phyloP scores from a whole-genome alignment of 106 monocot genomes.

The Platanthera zijinensis region DNA sequence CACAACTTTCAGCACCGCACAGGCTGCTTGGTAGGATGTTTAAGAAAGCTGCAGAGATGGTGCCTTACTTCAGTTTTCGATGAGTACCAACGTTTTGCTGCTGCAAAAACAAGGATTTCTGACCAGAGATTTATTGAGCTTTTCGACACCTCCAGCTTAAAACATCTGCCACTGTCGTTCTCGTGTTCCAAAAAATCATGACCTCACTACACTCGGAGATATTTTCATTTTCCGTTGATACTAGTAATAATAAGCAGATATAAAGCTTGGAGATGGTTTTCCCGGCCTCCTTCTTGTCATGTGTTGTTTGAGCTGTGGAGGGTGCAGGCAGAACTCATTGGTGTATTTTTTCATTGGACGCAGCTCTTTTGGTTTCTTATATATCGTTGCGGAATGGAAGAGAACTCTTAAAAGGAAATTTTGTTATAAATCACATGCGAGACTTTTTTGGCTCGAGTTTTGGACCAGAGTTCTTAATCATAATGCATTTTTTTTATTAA shows the following conservation, averaged over 20 bases:
- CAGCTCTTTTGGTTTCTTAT: no score
- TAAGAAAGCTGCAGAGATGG: slow-evolving; percentile 80
- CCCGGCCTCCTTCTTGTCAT: no score
- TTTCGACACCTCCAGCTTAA: slow-evolving; percentile 66
- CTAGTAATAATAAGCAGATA: not conserved
- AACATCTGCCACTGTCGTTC: slow-evolving; percentile 29
- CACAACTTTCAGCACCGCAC: slow-evolving; percentile 62
- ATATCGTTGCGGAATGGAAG: no score
- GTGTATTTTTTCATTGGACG: no score
- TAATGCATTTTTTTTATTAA: no score
- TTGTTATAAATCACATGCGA: no score
- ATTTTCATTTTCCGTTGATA: not conserved
- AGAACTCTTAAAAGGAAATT: no score
- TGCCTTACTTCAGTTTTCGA: slow-evolving; percentile 70
- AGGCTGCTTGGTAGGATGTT: slow-evolving; percentile 72
- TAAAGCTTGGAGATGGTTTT: no score
- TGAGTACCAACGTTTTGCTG: slow-evolving; percentile 76
- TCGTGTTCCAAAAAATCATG: not conserved
- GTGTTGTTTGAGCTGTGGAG: no score
- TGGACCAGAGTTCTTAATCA: no score
- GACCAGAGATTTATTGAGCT: slow-evolving; percentile 78
- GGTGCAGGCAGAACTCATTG: no score
- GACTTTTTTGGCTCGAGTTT: no score
- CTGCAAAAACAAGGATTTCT: slow-evolving; percentile 69
- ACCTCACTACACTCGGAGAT: not conserved